Evolutionary conservation across 139 green algal species (phyloP).

Genomic region (Micractinium conductrix): DNA sequence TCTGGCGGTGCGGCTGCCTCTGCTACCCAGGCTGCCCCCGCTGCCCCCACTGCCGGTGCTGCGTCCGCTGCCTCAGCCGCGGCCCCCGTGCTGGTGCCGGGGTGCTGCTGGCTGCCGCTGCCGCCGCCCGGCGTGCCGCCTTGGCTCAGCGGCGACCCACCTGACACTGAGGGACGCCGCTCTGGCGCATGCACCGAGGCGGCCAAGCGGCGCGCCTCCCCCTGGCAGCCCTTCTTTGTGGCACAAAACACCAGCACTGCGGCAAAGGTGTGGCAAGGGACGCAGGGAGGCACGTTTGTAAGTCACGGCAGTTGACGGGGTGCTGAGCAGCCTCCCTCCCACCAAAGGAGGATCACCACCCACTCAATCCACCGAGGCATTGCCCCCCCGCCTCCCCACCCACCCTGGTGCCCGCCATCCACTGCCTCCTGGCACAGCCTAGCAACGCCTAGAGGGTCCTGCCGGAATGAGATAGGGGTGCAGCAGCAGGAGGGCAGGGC

Average conservation of each 20-base stretch:
- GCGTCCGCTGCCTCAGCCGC: background rate
- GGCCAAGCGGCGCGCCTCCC: no score
- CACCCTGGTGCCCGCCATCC: background rate
- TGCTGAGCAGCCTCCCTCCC: no score
- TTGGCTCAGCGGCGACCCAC: no score
- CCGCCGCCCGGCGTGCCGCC: background rate
- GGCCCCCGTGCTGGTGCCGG: background rate
- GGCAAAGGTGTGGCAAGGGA: background rate
- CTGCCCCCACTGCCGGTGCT: background rate
- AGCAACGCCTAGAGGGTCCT: background rate
- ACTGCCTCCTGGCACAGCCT: background rate
- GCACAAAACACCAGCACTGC: conserved; percentile 27
- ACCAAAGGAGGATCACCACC: no score
- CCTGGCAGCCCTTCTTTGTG: background rate
- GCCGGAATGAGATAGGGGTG: background rate
- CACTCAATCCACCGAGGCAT: no score
- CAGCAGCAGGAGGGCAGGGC: background rate
- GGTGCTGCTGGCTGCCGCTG: background rate
- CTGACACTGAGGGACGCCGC: no score
- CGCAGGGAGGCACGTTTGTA: background rate
- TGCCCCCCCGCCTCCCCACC: background rate
- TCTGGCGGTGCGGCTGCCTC: background rate
- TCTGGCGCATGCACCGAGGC: no score
- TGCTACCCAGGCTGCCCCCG: background rate
- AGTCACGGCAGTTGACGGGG: no score